These are phyloP conservation scores for Platanthera zijinensis DNA, from an alignment of 106 monocot genomes.

Conservation along the genomic window DNA sequence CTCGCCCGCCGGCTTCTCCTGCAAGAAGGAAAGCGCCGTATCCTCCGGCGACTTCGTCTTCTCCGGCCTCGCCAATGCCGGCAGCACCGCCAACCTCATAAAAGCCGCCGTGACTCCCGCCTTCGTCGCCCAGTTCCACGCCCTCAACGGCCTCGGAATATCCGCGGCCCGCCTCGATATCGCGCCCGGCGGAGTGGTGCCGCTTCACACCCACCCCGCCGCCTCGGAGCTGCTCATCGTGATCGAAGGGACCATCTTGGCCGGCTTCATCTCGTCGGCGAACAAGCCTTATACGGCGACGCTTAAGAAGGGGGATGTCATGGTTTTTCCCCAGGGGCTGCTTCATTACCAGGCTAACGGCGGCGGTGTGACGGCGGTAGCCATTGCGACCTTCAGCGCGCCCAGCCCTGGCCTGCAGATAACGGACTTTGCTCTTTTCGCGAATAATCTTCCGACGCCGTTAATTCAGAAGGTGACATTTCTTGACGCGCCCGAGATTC, in stretches of 20 bases:
- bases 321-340: conserved; percentile 76
- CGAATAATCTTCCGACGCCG: conserved; percentile 34
- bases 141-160: conserved; percentile 74
- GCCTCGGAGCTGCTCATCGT: conserved; percentile 60
- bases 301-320: conserved; percentile 41
- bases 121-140: conserved; percentile 56
- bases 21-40: conserved; percentile 33
- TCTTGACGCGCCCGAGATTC: conserved; percentile 52
- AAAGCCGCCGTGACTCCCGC: conserved; percentile 61
- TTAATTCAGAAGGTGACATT: conserved; percentile 55
- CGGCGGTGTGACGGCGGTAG: conserved; percentile 23
- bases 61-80: conserved; percentile 37
- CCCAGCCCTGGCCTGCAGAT: conserved; percentile 67
- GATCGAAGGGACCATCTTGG: conserved; percentile 34
- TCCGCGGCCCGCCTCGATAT: conserved; percentile 69
- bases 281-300: conserved; percentile 37
- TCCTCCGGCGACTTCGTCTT: conserved; percentile 60
- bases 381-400: conserved; percentile 47
- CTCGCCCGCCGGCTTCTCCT: conserved; percentile 59
- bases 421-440: conserved; percentile 54
- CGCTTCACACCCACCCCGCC: conserved; percentile 83
- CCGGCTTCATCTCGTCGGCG: conserved; percentile 62
- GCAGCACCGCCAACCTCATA: conserved; percentile 60
- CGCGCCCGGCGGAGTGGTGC: conserved; percentile 45
- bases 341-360: conserved; percentile 66